A percentile compares a stretch with the other conserved stretches of the same genome.
phyloP scores from a whole-genome alignment of 78 protist genomes.

The Thecamonas trahens region DNA sequence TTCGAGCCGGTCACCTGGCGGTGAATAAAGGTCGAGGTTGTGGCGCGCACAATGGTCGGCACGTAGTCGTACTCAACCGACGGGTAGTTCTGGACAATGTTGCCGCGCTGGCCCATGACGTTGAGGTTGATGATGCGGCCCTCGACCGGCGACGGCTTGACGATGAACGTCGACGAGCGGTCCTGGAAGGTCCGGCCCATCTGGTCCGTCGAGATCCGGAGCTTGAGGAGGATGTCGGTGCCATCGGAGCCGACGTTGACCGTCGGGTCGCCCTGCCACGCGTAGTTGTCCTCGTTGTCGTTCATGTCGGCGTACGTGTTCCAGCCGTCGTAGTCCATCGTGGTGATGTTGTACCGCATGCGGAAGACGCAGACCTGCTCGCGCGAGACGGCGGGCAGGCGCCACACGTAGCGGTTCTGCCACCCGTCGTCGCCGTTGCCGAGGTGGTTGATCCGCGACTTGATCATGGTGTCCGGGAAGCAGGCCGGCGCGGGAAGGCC shows the following conservation, averaged over 20 bases:
- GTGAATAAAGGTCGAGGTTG: conserved; percentile 65
- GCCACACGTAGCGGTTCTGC: conserved; percentile 32
- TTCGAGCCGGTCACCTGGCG: conserved; percentile 83
- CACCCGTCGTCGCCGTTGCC: conserved; percentile 49
- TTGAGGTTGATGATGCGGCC: conserved; percentile 62
- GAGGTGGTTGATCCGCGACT: conserved; percentile 72
- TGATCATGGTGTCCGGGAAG: conserved; percentile 25
- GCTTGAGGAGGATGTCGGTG: no score
- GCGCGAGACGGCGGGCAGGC: conserved; percentile 35
- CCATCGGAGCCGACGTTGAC: no score
- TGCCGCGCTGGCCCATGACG: conserved; percentile 85
- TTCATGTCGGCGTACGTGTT: conserved; percentile 15
- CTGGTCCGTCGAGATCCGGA: conserved; percentile 74
- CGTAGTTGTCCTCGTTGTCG: conserved; percentile 18
- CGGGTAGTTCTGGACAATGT: conserved; percentile 79
- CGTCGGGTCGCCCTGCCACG: no score
- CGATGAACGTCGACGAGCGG: conserved; percentile 63
- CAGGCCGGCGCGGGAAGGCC: conserved; percentile 66
- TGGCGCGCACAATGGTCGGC: conserved; percentile 47
- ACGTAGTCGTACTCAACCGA: conserved; percentile 79
- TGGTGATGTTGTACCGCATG: conserved; percentile 79
- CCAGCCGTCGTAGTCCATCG: background rate
- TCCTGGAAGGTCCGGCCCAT: conserved; percentile 89
- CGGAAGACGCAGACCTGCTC: conserved; percentile 64
- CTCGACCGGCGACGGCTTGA: conserved; percentile 30